These are phyloP conservation scores for Linum trigynum DNA, from an alignment of 345 rosid species.

Conservation along the genomic window DNA sequence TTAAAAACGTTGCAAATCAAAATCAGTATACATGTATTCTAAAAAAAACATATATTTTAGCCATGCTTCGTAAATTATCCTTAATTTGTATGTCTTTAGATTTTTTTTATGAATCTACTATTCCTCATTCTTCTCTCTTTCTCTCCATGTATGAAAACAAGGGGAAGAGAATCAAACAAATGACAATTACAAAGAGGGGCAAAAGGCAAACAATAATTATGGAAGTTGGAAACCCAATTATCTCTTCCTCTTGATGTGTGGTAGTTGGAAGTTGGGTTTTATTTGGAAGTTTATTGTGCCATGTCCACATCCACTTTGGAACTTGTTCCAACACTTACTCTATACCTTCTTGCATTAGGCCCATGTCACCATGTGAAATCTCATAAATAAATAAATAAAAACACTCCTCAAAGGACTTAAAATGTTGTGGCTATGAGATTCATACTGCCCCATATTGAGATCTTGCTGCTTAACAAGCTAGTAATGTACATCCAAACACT, in stretches of 20 bases:
- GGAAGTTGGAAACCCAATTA: constrained; percentile 12
- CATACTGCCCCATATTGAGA: too few relatives aligned
- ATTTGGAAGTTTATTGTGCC: constrained; percentile 12
- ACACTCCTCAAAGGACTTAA: neutral
- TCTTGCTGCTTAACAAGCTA: too few relatives aligned
- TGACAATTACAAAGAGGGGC: neutral
- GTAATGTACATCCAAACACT: too few relatives aligned
- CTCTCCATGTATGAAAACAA: neutral
- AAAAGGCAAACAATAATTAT: neutral
- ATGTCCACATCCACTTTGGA: constrained; percentile 28
- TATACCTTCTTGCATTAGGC: constrained; percentile 15
- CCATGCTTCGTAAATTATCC: too few relatives aligned
- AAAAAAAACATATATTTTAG: too few relatives aligned
- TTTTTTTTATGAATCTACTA: too few relatives aligned
- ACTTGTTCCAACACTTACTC: constrained; percentile 4
- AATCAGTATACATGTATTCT: too few relatives aligned
- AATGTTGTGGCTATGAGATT: neutral
- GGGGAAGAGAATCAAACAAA: neutral
- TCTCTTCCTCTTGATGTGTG: neutral
- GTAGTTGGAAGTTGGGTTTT: constrained; percentile 12
- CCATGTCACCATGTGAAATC: constrained; percentile 24
- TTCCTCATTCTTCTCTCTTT: too few relatives aligned
- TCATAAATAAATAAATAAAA: neutral
- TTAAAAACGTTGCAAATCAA: too few relatives aligned
- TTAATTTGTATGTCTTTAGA: too few relatives aligned